Evolutionary conservation across 768 basidiomycete genomes (phyloP).

Genomic region (Boletus fagicola): DNA sequence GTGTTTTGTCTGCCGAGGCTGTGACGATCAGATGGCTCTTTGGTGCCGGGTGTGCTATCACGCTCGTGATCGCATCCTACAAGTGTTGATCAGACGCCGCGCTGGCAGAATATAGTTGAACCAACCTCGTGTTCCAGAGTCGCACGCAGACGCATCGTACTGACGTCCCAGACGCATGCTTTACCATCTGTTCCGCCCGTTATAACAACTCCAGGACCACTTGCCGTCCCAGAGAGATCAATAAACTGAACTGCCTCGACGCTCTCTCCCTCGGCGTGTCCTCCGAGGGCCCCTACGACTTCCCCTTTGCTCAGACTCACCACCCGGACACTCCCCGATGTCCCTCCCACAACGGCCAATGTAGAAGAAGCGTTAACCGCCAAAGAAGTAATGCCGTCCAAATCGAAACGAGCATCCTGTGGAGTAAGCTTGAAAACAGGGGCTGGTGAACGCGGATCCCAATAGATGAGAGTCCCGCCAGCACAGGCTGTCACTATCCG

Average conservation of each 20-base stretch:
- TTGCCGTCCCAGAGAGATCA: slow-evolving; percentile 61
- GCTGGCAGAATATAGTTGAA: background rate
- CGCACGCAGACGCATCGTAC: slow-evolving; percentile 78
- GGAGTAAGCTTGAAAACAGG: slow-evolving; percentile 81
- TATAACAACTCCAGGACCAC: slow-evolving; percentile 57
- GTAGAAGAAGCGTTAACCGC: slow-evolving; percentile 84
- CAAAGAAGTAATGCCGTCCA: slow-evolving; percentile 84
- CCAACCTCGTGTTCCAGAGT: slow-evolving; percentile 81
- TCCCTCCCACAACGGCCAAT: slow-evolving; percentile 87
- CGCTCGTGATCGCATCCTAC: slow-evolving; percentile 84
- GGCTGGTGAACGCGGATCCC: slow-evolving; percentile 81
- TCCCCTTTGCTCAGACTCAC: slow-evolving; percentile 86
- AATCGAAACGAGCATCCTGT: slow-evolving; percentile 67
- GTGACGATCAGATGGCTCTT: slow-evolving; percentile 78
- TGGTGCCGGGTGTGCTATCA: slow-evolving; percentile 73
- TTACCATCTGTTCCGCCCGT: slow-evolving; percentile 94
- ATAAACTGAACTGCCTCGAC: slow-evolving; percentile 86
- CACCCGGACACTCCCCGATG: slow-evolving; percentile 80
- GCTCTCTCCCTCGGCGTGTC: slow-evolving; percentile 84
- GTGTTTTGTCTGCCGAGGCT: slow-evolving; percentile 80
- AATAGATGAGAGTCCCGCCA: slow-evolving; percentile 79
- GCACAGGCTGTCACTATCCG: slow-evolving; percentile 84
- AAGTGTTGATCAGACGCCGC: slow-evolving; percentile 8
- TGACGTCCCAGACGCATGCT: slow-evolving; percentile 91
- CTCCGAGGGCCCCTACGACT: slow-evolving; percentile 71